Base-by-base conservation (phyloP, 768 basidiomycete species). In the Clitopilus passeckerianus region DNA sequence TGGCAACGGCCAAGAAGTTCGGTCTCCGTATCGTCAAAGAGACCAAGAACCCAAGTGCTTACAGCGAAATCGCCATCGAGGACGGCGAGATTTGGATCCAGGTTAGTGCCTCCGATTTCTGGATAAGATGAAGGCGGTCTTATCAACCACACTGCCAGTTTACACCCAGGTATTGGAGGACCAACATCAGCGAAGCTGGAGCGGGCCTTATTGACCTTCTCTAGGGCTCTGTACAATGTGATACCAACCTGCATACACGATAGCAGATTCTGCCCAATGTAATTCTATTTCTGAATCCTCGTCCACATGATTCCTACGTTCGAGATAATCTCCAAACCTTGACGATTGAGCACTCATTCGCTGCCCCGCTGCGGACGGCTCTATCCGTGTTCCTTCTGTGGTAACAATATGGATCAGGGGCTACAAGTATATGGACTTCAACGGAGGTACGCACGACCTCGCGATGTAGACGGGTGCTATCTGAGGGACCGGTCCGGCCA, bases 81-180 rank as follows among this genome's bases (percentile, higher is more conserved):
- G 72, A 75, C 50, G 76, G 74, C 14, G 61, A 70, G 20, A 64
- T 72, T 23, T 76, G 74, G 58, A 60, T 77, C 23, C 73, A 77
- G 70, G 76, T 77, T 37, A 46, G 53, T 33, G 43, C 1, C 22
- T 41, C 22, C 37, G 20, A 22, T 6, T 6, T 33, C 35, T 43
- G 34, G 23, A 20, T 18, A 58, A 15, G 23, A 46, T 54, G 33
- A 20, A 16, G 27, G 27, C 27, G 3, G 27, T 30, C 7, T 30
- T 3, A 30, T 4, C 27, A 4, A 7, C 3, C 5, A 4, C 37
- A 22, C 23, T 46, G 52, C 18, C 34, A 73, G 71, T 67, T 65
- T 18, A 67, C 63, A 9, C 30, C 67, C 14, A 65, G 67, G 18
- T 59, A 60, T 7, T 69, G 69, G 69, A 63, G 62, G 35, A 66